Conservation (phyloP, 306 rosid genomes). For the Arachis hypogaea region DNA sequence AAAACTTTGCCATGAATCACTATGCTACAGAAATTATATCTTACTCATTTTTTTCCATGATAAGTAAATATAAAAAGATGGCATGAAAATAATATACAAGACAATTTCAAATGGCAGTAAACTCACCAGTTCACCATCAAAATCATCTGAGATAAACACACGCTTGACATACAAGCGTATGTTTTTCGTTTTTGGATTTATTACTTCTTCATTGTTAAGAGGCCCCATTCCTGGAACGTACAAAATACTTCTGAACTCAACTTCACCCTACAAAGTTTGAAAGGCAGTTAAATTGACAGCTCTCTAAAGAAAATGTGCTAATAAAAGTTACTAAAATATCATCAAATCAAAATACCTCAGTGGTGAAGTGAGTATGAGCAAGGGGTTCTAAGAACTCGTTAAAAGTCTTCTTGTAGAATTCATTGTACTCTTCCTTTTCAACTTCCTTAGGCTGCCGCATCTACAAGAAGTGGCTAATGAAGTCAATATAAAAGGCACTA, state of each 20-base stretch:
- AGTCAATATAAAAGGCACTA: constrained; percentile 19
- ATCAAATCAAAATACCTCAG: constrained; percentile 63
- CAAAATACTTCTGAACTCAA: constrained; percentile 93
- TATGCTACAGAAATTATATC: background rate
- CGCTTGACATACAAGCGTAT: constrained; percentile 93
- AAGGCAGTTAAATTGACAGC: constrained; percentile 21
- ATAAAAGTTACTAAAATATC: background rate
- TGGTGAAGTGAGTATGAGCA: constrained; percentile 87
- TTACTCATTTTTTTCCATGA: too few relatives aligned
- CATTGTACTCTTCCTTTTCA: constrained; percentile 81
- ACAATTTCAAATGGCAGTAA: background rate
- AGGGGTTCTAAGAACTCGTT: constrained; percentile 92
- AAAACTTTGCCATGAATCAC: constrained; percentile 1
- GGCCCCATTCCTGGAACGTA: constrained; percentile 98
- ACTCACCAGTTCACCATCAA: constrained; percentile 99
- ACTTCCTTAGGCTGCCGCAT: constrained; percentile 92
- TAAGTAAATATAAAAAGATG: too few relatives aligned
- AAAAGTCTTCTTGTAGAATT: constrained; percentile 89
- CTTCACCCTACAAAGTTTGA: constrained; percentile 81
- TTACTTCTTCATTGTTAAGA: constrained; percentile 90
- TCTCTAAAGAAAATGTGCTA: background rate
- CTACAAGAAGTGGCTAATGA: constrained; percentile 48
- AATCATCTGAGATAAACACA: constrained; percentile 95
- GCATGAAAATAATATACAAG: background rate
- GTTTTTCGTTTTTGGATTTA: constrained; percentile 91